Conservation (phyloP, 306 rosid genomes). For the Gastrolobium bilobum region DNA sequence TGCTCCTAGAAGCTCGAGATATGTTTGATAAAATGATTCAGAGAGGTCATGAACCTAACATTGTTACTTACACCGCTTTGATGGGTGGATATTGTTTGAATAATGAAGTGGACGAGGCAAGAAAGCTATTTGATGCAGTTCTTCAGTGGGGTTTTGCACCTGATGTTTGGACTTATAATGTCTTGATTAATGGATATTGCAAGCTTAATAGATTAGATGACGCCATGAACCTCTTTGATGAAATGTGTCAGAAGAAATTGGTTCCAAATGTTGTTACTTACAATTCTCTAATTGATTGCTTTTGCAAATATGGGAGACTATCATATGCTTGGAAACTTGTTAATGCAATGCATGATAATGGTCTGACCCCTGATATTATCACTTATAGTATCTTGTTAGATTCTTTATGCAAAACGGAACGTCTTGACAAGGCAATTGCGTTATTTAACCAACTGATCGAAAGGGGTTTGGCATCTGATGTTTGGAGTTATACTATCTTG, state of each 20-base stretch:
- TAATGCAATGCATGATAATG: background rate
- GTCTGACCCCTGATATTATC: slow-evolving; percentile 33
- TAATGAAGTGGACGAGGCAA: slow-evolving; percentile 41
- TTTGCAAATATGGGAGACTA: slow-evolving; percentile 38
- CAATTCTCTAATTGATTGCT: slow-evolving; percentile 31
- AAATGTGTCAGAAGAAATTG: slow-evolving; percentile 31
- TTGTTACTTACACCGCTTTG: slow-evolving; percentile 44
- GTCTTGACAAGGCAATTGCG: slow-evolving; percentile 30
- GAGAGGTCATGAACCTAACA: slow-evolving; percentile 26
- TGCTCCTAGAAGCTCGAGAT: slow-evolving; percentile 7
- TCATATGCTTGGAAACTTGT: slow-evolving; percentile 29
- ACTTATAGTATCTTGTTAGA: slow-evolving; percentile 40
- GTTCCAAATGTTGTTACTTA: slow-evolving; percentile 38
- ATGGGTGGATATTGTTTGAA: slow-evolving; percentile 42
- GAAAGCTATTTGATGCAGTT: slow-evolving; percentile 23
- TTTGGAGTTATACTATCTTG: slow-evolving; percentile 40
- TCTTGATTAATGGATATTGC: slow-evolving; percentile 48
- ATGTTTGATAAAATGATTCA: slow-evolving; percentile 38
- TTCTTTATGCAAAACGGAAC: slow-evolving; percentile 42
- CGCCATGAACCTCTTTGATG: slow-evolving; percentile 20
- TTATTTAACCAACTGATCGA: slow-evolving; percentile 6
- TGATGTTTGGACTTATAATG: slow-evolving; percentile 35
- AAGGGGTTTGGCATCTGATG: slow-evolving; percentile 36
- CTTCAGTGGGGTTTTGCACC: slow-evolving; percentile 32
- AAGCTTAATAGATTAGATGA: slow-evolving; percentile 34